phyloP scores from a whole-genome alignment of 192 early-diverging fungal species.

The Backusella australiensis region DNA sequence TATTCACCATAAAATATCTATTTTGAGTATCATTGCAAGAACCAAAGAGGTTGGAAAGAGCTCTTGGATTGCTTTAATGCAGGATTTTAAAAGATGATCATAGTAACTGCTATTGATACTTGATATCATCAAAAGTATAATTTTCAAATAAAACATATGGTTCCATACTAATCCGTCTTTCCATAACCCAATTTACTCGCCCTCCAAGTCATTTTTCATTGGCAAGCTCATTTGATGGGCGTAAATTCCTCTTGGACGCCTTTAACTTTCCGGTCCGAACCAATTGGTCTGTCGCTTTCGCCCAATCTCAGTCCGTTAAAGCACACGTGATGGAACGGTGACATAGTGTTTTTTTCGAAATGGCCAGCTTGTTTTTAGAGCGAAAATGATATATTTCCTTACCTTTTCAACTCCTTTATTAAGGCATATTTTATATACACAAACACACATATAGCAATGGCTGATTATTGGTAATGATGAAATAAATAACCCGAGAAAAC shows the following conservation, averaged over 20 bases:
- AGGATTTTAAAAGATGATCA: slow-evolving; percentile 87
- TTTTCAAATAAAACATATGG: slow-evolving; percentile 57
- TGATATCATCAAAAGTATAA: slow-evolving; percentile 80
- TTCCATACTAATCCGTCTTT: slow-evolving; percentile 67
- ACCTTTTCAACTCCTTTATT: neutral
- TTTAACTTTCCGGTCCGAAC: too few species aligned
- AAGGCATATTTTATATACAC: neutral
- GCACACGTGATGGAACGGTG: neutral
- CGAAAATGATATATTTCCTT: neutral
- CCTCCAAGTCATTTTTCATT: too few species aligned
- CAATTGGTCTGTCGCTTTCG: too few species aligned
- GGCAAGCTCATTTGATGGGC: too few species aligned
- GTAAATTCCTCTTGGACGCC: too few species aligned
- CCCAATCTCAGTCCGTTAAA: neutral
- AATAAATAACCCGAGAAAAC: slow-evolving; percentile 3
- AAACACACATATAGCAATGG: neutral
- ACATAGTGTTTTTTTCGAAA: neutral
- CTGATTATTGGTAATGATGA: neutral
- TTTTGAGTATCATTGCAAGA: slow-evolving; percentile 98
- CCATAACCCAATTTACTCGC: too few species aligned
- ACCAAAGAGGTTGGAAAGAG: slow-evolving; percentile 92
- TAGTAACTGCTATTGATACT: slow-evolving; percentile 71
- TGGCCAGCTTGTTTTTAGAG: neutral
- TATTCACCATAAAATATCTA: slow-evolving; percentile 83
- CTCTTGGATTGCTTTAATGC: slow-evolving; percentile 85